Percentiles rank a stretch among this genome's conserved stretches.
Conservation (phyloP, 495 filamentous ascomycete species). For the Aspergillus funiculosus region DNA sequence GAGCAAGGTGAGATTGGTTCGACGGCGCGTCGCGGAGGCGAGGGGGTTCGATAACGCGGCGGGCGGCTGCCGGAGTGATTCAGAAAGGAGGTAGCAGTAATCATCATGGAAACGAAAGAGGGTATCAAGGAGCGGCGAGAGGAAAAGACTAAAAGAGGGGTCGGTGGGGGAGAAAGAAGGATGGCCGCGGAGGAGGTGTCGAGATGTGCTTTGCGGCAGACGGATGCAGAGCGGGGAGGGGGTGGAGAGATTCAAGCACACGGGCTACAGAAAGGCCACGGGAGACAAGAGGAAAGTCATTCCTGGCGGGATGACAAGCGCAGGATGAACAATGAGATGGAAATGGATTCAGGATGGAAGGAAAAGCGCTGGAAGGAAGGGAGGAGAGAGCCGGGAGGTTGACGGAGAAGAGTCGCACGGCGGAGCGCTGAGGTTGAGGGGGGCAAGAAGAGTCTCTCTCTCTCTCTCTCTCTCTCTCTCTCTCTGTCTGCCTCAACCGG, state of each 20-base stretch:
- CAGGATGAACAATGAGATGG: conserved; percentile 24
- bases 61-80: conserved; percentile 38
- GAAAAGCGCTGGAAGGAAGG: conserved; percentile 17
- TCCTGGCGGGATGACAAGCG: conserved; percentile 36
- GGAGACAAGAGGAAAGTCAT: conserved; percentile 41
- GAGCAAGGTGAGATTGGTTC: conserved; percentile 47
- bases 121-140: conserved; percentile 13
- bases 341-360: conserved; percentile 20
- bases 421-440: conserved; percentile 35
- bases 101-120: conserved; percentile 30
- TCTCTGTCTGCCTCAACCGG: conserved; percentile 19
- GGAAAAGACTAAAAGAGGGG: too few relatives aligned
- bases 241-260: conserved; percentile 41
- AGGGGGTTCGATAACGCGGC: conserved; percentile 49
- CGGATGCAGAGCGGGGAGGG: conserved; percentile 45
- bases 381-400: conserved; percentile 22
- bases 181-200: conserved; percentile 23
- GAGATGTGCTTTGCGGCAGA: conserved; percentile 37
- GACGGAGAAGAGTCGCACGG: conserved; percentile 29
- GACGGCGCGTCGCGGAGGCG: conserved; percentile 49
- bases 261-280: conserved; percentile 46
- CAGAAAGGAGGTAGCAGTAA: conserved; percentile 43
- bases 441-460: conserved; percentile 22
- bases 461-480: conserved; percentile 18
- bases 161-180: conserved; percentile 6